phyloP scores from a whole-genome alignment of 352 stramenopile genomes.

The Globisporangium barbulae region DNA sequence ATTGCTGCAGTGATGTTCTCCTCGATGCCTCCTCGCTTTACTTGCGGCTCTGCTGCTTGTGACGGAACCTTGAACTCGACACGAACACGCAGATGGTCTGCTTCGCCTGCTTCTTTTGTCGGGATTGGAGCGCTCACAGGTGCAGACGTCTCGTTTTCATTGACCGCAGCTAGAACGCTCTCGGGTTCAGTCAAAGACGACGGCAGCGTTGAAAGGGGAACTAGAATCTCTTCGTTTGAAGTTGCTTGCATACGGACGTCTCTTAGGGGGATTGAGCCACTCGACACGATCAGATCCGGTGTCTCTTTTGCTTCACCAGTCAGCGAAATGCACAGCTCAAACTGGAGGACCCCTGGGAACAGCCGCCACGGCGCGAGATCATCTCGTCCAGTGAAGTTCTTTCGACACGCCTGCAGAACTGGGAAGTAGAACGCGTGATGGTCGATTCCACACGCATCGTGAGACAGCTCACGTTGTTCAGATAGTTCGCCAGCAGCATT shows the following conservation, averaged over 20 bases:
- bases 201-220: constrained; percentile 37
- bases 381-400: constrained; percentile 73
- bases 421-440: constrained; percentile 84
- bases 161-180: not conserved
- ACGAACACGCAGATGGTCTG: constrained; percentile 53
- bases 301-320: constrained; percentile 66
- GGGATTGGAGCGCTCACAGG: not conserved
- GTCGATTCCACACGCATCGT: constrained; percentile 53
- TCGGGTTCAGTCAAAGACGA: constrained; percentile 2
- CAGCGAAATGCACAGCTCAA: constrained; percentile 72
- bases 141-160: not conserved
- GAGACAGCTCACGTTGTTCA: not conserved
- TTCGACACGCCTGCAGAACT: constrained; percentile 67
- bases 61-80: constrained; percentile 31
- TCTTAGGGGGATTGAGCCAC: constrained; percentile 43
- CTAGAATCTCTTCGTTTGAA: constrained; percentile 34
- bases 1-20: not conserved
- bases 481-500: not conserved
- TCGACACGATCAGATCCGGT: constrained; percentile 63
- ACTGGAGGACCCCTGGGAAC: constrained; percentile 68
- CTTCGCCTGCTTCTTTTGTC: constrained; percentile 16
- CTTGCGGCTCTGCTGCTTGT: not conserved
- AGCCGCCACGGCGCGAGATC: constrained; percentile 74
- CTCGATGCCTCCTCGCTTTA: constrained; percentile 13
- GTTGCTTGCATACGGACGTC: constrained; percentile 25